Evolutionary conservation across 192 early-diverging fungal species (phyloP).

Genomic region (Entomortierella chlamydospora): DNA sequence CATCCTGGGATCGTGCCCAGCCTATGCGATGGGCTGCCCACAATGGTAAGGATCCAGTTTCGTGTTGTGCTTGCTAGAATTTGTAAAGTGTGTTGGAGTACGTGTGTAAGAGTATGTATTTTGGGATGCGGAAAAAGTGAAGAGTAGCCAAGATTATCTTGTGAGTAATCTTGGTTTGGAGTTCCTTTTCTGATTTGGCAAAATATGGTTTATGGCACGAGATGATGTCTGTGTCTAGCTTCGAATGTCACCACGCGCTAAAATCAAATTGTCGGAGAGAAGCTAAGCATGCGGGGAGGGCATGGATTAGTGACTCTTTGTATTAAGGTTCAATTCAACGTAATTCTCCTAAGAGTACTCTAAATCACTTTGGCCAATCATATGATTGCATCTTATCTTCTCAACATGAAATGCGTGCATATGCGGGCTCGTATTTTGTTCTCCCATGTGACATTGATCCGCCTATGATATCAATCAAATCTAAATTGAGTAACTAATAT

Average conservation of each 20-base stretch:
- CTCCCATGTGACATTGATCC: constrained; percentile 48
- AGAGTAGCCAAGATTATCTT: constrained; percentile 12
- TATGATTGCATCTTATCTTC: constrained; percentile 42
- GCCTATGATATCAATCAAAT: constrained; percentile 38
- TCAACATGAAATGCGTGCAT: constrained; percentile 3
- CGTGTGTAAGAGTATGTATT: too few species aligned
- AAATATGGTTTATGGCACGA: background rate
- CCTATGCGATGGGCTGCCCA: constrained; percentile 98
- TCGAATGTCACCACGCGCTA: background rate
- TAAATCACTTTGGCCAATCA: constrained; percentile 32
- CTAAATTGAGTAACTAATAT: background rate
- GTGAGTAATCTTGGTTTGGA: constrained; percentile 29
- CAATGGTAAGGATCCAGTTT: constrained; percentile 85
- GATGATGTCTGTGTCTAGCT: background rate
- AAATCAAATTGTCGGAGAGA: background rate
- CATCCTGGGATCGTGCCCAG: constrained; percentile 98
- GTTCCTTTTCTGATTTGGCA: background rate
- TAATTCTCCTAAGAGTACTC: constrained; percentile 40
- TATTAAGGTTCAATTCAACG: constrained; percentile 41
- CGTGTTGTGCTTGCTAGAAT: background rate
- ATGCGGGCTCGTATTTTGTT: background rate
- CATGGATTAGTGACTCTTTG: background rate
- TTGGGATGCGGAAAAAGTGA: background rate
- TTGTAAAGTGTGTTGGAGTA: background rate
- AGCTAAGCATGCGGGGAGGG: background rate